Evolutionary conservation across 1,284 basidiomycete genomes (phyloP), one percentile per base, ranked within the genome.

Genomic region (Ganoderma leucocontextum): DNA sequence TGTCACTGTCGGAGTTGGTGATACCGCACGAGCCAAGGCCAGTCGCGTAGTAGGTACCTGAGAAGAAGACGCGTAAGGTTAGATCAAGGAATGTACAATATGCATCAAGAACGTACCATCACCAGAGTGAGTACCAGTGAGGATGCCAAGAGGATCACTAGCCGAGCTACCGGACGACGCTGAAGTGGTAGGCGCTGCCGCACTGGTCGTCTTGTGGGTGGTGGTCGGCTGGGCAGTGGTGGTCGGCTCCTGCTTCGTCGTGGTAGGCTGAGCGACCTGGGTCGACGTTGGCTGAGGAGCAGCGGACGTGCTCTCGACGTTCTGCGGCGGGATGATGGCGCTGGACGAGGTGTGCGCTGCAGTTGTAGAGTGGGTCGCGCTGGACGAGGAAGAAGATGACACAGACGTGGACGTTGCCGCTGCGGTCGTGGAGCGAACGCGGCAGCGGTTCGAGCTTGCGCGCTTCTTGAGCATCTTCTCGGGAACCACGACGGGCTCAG

Each of bases 1-100:
- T 74, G n/a, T 93, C 82, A 2, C 44, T 67, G 75, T 88, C 84
- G 0, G 42, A 80, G 81, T 89, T 91, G 63, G 80, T 84, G 72
- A 85, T 83, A 59, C 92, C 92, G 76, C 92, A 94, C 12, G 92
- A 87, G 63, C 90, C 91, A 44, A 93, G 85, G 66, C 91, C 92
- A 64, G 87, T 79, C 0, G 71, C 73, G 71, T 88, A 93, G 77
- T 75, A 91, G 22, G 90, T 91, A 61, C 82, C 86, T 86, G 62
- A 39, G 19, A 69, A 52, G 19, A 44, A 15, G 25, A 70, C 2
- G 22, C 29, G n/a, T 71, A 25, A 41, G 38, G 8, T 17, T 19
- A 55, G 29, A 33, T 35, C 29, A 41, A 39, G 22, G 25, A 59
- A 6, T 4, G n/a, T 39, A 6, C 19, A 60, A 41, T 39, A 41